A percentile compares a stretch with the other conserved stretches of the same genome.
phyloP scores from a whole-genome alignment of 192 early-diverging fungal species.

The Ambispora gerdemannii region DNA sequence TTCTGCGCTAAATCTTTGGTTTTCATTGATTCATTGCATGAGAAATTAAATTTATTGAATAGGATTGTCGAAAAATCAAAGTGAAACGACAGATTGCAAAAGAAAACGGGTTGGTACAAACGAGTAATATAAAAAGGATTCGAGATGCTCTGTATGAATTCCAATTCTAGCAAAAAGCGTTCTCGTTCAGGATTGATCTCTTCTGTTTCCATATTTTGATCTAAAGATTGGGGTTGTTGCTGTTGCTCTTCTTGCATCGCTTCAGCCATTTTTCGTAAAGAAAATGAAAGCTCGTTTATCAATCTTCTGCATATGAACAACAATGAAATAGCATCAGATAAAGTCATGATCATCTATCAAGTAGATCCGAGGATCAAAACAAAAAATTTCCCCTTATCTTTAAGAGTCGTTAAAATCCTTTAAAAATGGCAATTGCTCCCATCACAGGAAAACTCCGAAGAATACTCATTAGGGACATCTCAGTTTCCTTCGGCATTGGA shows the following conservation, averaged over 20 bases:
- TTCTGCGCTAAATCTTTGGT: constrained; percentile 77
- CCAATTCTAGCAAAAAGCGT: constrained; percentile 88
- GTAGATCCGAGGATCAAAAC: no score
- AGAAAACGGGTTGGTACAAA: constrained; percentile 31
- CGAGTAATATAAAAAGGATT: constrained; percentile 93
- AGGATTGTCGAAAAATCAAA: background rate
- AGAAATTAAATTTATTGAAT: background rate
- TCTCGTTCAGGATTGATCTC: constrained; percentile 26
- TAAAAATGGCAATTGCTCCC: constrained; percentile 42
- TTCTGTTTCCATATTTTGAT: no score
- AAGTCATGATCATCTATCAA: no score
- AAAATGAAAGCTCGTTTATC: no score
- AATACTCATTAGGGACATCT: constrained; percentile 41
- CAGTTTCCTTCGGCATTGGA: constrained; percentile 39
- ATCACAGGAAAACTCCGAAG: constrained; percentile 49
- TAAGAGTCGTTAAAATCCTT: no score
- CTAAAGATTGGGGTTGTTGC: background rate
- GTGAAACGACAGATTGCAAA: background rate
- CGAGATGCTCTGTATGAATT: constrained; percentile 92
- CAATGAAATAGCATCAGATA: no score
- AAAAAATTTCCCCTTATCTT: no score
- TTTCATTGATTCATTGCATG: background rate
- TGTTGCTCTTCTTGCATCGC: background rate
- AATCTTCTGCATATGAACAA: no score
- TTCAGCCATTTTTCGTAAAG: background rate